These are phyloP conservation scores for Panaeolus papilionaceus DNA, from an alignment of 768 basidiomycete genomes.

Conservation along the genomic window DNA sequence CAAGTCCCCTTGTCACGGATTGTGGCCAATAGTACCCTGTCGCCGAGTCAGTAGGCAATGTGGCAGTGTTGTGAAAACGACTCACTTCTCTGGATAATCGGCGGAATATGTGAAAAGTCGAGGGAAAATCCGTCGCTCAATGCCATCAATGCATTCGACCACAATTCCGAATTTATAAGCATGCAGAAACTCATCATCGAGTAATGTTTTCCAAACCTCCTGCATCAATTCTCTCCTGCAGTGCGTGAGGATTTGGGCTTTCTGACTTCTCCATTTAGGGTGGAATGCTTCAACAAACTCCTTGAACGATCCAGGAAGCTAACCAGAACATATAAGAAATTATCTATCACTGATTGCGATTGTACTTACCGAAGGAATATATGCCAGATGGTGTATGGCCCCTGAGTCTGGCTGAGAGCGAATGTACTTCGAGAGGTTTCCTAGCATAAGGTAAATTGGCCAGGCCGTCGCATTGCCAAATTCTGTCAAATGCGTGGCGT, in stretches of 20 bases:
- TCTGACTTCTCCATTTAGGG: slow-evolving; percentile 18
- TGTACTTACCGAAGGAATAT: slow-evolving; percentile 43
- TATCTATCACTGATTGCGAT: slow-evolving; percentile 12
- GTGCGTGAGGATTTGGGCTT: slow-evolving; percentile 26
- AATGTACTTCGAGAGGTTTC: slow-evolving; percentile 48
- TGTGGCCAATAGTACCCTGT: slow-evolving; percentile 34
- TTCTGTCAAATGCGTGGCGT: slow-evolving; percentile 39
- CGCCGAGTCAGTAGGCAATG: not conserved
- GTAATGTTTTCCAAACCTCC: slow-evolving; percentile 32
- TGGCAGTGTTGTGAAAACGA: too few species aligned
- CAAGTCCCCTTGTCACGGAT: slow-evolving; percentile 41
- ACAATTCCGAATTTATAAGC: slow-evolving; percentile 38
- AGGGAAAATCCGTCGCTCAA: slow-evolving; percentile 35
- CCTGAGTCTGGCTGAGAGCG: slow-evolving; percentile 32
- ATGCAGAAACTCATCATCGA: slow-evolving; percentile 26
- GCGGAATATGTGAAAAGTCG: slow-evolving; percentile 41
- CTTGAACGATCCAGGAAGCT: slow-evolving; percentile 31
- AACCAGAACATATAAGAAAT: not conserved
- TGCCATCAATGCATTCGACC: slow-evolving; percentile 36
- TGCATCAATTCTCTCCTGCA: slow-evolving; percentile 42
- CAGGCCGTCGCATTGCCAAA: slow-evolving; percentile 46
- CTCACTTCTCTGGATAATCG: slow-evolving; percentile 43
- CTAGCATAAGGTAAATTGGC: slow-evolving; percentile 50
- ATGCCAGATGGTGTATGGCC: slow-evolving; percentile 49
- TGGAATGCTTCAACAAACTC: slow-evolving; percentile 19